Percentiles rank a stretch among this genome's conserved stretches.
These are phyloP conservation scores for Ramalina peruviana DNA, from an alignment of 495 filamentous ascomycete genomes.

Conservation along the genomic window DNA sequence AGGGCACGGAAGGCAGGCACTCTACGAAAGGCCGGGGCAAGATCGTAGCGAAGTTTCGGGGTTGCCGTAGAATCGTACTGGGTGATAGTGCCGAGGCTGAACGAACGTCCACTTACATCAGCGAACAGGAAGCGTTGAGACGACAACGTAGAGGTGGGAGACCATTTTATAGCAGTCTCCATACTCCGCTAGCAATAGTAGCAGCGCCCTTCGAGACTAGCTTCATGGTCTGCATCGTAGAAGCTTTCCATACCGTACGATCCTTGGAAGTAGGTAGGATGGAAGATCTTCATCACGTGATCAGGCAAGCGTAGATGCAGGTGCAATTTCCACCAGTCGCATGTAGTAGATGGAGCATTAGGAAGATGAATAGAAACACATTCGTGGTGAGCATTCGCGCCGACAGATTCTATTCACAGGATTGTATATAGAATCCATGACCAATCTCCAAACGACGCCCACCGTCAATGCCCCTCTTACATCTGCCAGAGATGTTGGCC, in stretches of 20 bases:
- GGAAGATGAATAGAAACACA: too few relatives aligned
- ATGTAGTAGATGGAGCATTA: too few relatives aligned
- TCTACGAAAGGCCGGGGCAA: constrained; percentile 57
- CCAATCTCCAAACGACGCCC: background rate
- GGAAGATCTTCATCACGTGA: too few relatives aligned
- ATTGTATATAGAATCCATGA: background rate
- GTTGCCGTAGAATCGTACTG: constrained; percentile 36
- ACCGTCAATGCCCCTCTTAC: background rate
- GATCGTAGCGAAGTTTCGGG: constrained; percentile 43
- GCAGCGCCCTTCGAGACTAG: too few relatives aligned
- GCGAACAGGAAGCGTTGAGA: constrained; percentile 66
- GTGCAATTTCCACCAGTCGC: too few relatives aligned
- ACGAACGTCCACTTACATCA: constrained; percentile 64
- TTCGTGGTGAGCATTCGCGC: too few relatives aligned
- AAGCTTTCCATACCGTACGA: too few relatives aligned
- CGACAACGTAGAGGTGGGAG: constrained; percentile 51
- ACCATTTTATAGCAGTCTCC: constrained; percentile 77
- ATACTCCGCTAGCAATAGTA: constrained; percentile 10
- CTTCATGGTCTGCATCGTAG: too few relatives aligned
- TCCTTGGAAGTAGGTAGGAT: too few relatives aligned
- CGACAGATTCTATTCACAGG: background rate
- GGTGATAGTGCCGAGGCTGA: constrained; percentile 65
- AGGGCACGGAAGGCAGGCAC: constrained; percentile 81
- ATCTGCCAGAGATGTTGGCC: background rate
- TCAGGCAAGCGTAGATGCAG: too few relatives aligned